Evolutionary conservation across 306 rosid genomes (phyloP).

Genomic region (Rosa multiflora): DNA sequence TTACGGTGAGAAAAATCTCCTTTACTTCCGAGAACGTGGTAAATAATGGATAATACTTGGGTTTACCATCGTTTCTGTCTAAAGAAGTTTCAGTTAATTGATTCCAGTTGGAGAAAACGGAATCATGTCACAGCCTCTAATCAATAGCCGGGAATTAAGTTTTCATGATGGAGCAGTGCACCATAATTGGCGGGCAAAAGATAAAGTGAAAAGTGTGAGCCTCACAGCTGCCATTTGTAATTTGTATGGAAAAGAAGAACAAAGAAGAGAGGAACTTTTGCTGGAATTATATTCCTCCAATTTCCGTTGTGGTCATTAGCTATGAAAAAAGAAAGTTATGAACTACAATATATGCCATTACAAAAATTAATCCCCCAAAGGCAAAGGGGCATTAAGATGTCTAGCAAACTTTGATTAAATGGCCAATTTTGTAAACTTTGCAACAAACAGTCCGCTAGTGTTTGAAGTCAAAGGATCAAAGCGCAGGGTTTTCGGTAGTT

Average conservation of each 20-base stretch:
- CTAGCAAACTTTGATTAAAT: slow-evolving; percentile 16
- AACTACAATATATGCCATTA: not conserved
- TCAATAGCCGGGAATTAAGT: not conserved
- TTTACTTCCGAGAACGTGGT: too few relatives aligned
- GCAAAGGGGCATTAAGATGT: not conserved
- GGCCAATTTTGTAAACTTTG: slow-evolving; percentile 53
- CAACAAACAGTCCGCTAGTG: slow-evolving; percentile 86
- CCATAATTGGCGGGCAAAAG: not conserved
- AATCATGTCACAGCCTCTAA: not conserved
- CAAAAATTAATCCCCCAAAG: not conserved
- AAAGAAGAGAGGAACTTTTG: not conserved
- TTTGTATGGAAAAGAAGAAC: not conserved
- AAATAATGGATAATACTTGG: too few relatives aligned
- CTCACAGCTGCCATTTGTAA: not conserved
- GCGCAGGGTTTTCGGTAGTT: slow-evolving; percentile 54
- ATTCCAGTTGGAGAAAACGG: not conserved
- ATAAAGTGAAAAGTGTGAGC: not conserved
- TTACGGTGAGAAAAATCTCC: too few relatives aligned
- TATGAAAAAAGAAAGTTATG: not conserved
- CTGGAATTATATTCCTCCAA: not conserved
- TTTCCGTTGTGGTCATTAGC: not conserved
- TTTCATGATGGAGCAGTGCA: not conserved
- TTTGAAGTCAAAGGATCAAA: slow-evolving; percentile 75
- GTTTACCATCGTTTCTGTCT: too few relatives aligned
- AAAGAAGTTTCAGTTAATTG: too few relatives aligned